Evolutionary conservation across 768 basidiomycete species (phyloP).

Genomic region (Rhodotorula paludigena): DNA sequence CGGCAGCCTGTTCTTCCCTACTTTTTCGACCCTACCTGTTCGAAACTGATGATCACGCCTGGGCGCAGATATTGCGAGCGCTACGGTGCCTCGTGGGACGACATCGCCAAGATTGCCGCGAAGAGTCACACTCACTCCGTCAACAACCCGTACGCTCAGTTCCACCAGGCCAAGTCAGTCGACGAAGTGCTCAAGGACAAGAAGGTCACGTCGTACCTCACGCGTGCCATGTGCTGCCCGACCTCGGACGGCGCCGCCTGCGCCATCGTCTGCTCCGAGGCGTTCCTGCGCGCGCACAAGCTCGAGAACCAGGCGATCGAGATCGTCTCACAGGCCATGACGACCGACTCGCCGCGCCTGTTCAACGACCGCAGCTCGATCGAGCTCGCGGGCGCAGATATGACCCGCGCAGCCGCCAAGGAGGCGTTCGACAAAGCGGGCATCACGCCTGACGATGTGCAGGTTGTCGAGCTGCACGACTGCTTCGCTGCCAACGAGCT

Average conservation of each 20-base stretch:
- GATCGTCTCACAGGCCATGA: conserved; percentile 58
- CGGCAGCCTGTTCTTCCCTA: background rate
- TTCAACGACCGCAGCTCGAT: conserved; percentile 68
- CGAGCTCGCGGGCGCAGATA: conserved; percentile 67
- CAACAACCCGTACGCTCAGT: conserved; percentile 82
- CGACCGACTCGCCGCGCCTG: conserved; percentile 62
- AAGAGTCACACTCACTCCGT: conserved; percentile 79
- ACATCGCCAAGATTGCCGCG: conserved; percentile 66
- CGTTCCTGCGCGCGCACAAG: conserved; percentile 64
- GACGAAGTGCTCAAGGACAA: conserved; percentile 43
- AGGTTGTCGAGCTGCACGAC: conserved; percentile 75
- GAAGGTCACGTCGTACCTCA: background rate
- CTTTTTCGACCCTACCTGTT: background rate
- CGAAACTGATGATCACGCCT: background rate
- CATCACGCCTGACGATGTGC: conserved; percentile 67
- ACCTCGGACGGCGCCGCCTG: conserved; percentile 59
- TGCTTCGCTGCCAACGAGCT: conserved; percentile 61
- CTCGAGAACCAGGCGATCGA: conserved; percentile 85
- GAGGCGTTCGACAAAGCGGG: conserved; percentile 68
- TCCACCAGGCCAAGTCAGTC: conserved; percentile 68
- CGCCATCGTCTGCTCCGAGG: conserved; percentile 71
- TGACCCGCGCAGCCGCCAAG: conserved; percentile 66
- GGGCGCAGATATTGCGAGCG: conserved; percentile 55
- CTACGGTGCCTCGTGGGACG: conserved; percentile 62
- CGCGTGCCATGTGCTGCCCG: conserved; percentile 71